These are phyloP conservation scores for Brassica hybrid DNA, from an alignment of 441 rosid species.

Conservation along the genomic window DNA sequence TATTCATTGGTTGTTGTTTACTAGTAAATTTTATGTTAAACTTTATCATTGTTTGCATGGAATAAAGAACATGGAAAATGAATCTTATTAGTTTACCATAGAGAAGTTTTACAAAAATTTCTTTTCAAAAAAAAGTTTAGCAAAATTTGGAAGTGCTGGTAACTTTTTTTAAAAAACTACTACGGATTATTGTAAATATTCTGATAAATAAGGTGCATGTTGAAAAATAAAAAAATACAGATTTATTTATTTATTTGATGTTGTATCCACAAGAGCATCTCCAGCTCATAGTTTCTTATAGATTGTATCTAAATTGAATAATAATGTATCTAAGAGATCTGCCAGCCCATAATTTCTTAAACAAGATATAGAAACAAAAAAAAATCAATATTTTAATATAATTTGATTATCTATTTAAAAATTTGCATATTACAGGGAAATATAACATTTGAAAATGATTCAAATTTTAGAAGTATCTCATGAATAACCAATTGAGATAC, in stretches of 20 bases:
- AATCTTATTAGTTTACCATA: background rate
- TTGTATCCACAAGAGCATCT: background rate
- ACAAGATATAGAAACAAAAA: background rate
- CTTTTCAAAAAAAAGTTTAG: no score
- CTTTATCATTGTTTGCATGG: no score
- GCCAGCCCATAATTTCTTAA: background rate
- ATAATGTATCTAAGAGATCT: background rate
- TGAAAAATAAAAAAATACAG: background rate
- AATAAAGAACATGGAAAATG: background rate
- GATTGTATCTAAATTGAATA: background rate
- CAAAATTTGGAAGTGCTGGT: background rate
- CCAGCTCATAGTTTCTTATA: conserved; percentile 1
- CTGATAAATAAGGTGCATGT: background rate
- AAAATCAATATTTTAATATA: background rate
- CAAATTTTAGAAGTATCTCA: background rate
- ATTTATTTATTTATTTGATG: background rate
- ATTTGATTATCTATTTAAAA: background rate
- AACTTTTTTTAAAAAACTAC: background rate
- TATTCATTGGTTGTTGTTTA: no score
- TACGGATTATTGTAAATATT: background rate
- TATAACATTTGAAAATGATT: background rate
- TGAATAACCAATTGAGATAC: background rate
- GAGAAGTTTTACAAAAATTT: background rate
- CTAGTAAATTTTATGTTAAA: no score
- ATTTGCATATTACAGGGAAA: background rate